Base-by-base conservation (phyloP, 306 rosid species). In the Rosa persica region DNA sequence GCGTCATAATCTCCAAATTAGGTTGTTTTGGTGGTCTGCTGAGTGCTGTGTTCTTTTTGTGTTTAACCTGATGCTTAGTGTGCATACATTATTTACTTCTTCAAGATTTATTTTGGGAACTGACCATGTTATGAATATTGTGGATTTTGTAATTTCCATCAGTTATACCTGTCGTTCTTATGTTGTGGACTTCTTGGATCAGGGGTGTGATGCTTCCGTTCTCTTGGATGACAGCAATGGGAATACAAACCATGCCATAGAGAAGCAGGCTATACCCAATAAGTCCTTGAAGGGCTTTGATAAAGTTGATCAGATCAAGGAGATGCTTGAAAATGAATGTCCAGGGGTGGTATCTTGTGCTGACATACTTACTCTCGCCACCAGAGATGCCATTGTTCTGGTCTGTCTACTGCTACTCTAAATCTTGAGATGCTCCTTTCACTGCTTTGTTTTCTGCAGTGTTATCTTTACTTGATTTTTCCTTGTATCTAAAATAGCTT, bases 251-350 rank as follows among this genome's bases (percentile, higher is more conserved):
- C 69, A 44, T 49, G 76, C 97, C 1, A 68, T 68, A 70, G 97
- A 93, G 86, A 93, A 80, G 87, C 86, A 85, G 72, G 97, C 98
- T 39, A 51, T 86, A 19, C 98, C 98, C 5, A 93, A 93, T 76
- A 86, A 19, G 72, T 78, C 82, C 61, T 55, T 86, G 81, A 86
- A 36, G 81, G 87, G 87, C 25, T 83, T 86, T 36, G 80, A 81
- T 13, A n/a, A 49, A 57, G 74, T 86, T 3, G 87, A 81, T 46
- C 11, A 4, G 65, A 83, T 86, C 27, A 86, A 86, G 78, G 89
- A 79, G 73, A 83, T 69, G 71, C 67, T 86, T 7, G 89, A 86
- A 81, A 78, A 55, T 39, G 76, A 73, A 40, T 86, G 89, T 19
- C 86, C 86, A 1, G 84, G 78, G 5, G 82, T 81, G 6, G 89